Conservation (phyloP, 768 basidiomycete genomes). For the Mycena latifolia region DNA sequence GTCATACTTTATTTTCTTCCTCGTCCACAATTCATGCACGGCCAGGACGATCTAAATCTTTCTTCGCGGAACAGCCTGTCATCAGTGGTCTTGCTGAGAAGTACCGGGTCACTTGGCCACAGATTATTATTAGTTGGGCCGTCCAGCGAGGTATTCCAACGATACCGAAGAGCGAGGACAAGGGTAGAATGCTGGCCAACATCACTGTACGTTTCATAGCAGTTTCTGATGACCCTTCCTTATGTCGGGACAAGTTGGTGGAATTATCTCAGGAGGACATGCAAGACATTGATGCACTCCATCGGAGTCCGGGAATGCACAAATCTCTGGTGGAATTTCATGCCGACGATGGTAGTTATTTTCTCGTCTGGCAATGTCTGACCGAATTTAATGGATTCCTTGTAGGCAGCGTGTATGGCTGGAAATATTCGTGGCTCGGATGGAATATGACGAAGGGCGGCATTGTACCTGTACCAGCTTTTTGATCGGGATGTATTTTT, state of each 20-base stretch:
- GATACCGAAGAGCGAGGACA: slow-evolving; percentile 43
- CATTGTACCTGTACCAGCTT: slow-evolving; percentile 30
- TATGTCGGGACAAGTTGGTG: slow-evolving; percentile 13
- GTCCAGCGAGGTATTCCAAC: slow-evolving; percentile 74
- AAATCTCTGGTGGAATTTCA: slow-evolving; percentile 29
- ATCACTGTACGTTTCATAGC: slow-evolving; percentile 11
- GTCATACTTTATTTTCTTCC: slow-evolving; percentile 44
- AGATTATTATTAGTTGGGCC: slow-evolving; percentile 74
- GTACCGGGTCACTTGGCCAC: slow-evolving; percentile 53
- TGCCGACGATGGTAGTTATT: slow-evolving; percentile 18
- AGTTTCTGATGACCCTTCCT: not conserved
- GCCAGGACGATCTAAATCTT: slow-evolving; percentile 42
- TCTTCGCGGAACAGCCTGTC: slow-evolving; percentile 47
- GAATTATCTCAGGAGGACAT: slow-evolving; percentile 24
- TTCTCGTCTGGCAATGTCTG: not conserved
- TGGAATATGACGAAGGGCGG: slow-evolving; percentile 49
- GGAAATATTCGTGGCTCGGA: slow-evolving; percentile 51
- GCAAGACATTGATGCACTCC: slow-evolving; percentile 13
- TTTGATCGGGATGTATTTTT: no score
- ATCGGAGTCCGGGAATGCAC: slow-evolving; percentile 28
- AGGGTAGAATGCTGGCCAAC: slow-evolving; percentile 25
- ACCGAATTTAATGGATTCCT: slow-evolving; percentile 1
- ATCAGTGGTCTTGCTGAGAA: slow-evolving; percentile 51
- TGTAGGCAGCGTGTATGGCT: slow-evolving; percentile 46
- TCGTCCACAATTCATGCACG: not conserved